These are phyloP conservation scores for Mycena vulgaris DNA, from an alignment of 768 basidiomycete genomes.

Conservation along the genomic window DNA sequence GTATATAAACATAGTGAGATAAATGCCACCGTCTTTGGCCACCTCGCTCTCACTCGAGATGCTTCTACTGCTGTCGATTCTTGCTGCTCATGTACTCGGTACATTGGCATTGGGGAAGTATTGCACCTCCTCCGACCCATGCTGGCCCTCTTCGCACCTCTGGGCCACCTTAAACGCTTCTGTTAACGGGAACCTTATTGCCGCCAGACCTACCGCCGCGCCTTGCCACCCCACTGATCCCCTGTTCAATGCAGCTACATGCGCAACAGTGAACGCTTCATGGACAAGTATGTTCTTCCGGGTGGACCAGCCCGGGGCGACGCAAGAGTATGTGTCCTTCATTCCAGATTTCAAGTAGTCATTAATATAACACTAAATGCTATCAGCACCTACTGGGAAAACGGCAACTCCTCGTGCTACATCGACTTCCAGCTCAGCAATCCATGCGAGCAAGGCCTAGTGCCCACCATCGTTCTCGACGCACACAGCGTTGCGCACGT, in stretches of 20 bases:
- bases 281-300: constrained; percentile 26
- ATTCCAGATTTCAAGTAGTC: neutral
- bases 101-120: constrained; percentile 14
- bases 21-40: too few species aligned
- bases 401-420: constrained; percentile 37
- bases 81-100: neutral
- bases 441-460: constrained; percentile 41
- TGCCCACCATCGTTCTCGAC: constrained; percentile 43
- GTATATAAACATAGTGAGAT: too few species aligned
- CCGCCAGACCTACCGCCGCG: constrained; percentile 21
- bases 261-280: constrained; percentile 25
- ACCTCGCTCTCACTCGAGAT: too few species aligned
- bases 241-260: constrained; percentile 10
- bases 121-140: constrained; percentile 22
- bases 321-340: constrained; percentile 24
- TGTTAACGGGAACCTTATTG: constrained; percentile 16
- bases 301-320: constrained; percentile 21
- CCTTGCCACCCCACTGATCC: constrained; percentile 28
- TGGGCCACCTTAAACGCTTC: constrained; percentile 25
- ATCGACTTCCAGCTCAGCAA: constrained; percentile 49
- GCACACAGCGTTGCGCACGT: constrained; percentile 40
- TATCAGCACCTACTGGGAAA: constrained; percentile 31
- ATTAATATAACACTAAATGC: neutral
- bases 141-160: constrained; percentile 20
- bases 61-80: constrained; percentile 3